phyloP scores from a whole-genome alignment of 1,284 basidiomycete species.

The Volvariella volvacea region DNA sequence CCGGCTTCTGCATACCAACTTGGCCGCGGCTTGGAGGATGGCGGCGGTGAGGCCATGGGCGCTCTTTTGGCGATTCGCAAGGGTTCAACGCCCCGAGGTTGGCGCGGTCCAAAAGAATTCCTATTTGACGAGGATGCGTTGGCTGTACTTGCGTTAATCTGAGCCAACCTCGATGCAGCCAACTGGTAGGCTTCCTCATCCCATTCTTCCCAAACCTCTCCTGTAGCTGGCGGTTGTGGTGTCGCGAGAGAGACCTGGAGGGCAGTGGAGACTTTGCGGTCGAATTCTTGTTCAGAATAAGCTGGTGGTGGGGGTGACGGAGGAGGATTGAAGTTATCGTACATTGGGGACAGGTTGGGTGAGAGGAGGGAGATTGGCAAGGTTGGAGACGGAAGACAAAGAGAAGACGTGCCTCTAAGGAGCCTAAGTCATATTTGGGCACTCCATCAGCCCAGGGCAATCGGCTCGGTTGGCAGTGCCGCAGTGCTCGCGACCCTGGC shows the following conservation, averaged over 20 bases:
- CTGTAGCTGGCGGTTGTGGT: constrained; percentile 20
- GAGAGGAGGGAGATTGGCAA: constrained; percentile 5
- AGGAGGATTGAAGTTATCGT: constrained; percentile 14
- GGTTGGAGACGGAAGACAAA: background rate
- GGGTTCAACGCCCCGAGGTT: constrained; percentile 7
- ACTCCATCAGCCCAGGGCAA: background rate
- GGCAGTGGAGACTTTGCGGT: constrained; percentile 44
- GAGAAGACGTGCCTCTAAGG: background rate
- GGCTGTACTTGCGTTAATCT: constrained; percentile 4
- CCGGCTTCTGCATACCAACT: constrained; percentile 24
- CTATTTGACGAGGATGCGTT: background rate
- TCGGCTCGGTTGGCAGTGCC: background rate
- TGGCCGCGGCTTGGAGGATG: constrained; percentile 18
- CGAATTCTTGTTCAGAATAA: constrained; percentile 46
- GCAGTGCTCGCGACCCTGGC: constrained; percentile 3
- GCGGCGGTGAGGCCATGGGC: constrained; percentile 5
- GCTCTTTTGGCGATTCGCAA: constrained; percentile 5
- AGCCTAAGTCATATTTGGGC: background rate
- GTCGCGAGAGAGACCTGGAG: constrained; percentile 30
- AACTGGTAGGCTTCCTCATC: constrained; percentile 37
- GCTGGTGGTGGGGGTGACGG: constrained; percentile 43
- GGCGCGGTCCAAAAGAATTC: background rate
- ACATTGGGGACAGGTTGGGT: constrained; percentile 13
- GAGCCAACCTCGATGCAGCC: constrained; percentile 17
- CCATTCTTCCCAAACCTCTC: constrained; percentile 46